phyloP scores from a whole-genome alignment of 805 yeast genomes.

The Candida caryicola region DNA sequence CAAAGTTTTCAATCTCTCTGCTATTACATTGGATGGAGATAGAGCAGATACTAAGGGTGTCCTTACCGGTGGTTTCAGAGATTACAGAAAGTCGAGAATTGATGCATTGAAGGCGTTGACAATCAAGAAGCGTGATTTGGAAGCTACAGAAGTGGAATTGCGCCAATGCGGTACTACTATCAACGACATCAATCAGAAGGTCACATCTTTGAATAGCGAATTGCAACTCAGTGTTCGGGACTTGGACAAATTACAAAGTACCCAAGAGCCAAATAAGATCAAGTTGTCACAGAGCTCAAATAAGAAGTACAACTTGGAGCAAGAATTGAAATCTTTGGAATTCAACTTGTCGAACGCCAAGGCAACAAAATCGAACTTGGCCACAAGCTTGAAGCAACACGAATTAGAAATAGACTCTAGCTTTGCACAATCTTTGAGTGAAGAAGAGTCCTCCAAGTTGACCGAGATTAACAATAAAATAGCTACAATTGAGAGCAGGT shows the following conservation, averaged over 20 bases:
- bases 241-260: slow-evolving; percentile 42
- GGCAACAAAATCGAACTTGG: slow-evolving; percentile 30
- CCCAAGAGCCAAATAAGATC: slow-evolving; percentile 43
- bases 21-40: slow-evolving; percentile 92
- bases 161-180: slow-evolving; percentile 37
- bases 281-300: slow-evolving; percentile 41
- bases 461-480: slow-evolving; percentile 33
- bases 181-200: slow-evolving; percentile 45
- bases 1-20: slow-evolving; percentile 55
- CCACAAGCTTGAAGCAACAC: slow-evolving; percentile 42
- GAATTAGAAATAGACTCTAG: slow-evolving; percentile 49
- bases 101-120: slow-evolving; percentile 63
- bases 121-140: slow-evolving; percentile 49
- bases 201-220: slow-evolving; percentile 49
- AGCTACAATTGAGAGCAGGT: slow-evolving; percentile 34
- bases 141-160: slow-evolving; percentile 37
- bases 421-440: slow-evolving; percentile 52
- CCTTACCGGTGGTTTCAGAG: slow-evolving; percentile 84
- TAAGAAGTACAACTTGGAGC: slow-evolving; percentile 42
- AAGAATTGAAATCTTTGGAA: slow-evolving; percentile 37
- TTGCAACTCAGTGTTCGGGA: slow-evolving; percentile 32
- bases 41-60: slow-evolving; percentile 81
- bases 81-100: slow-evolving; percentile 61
- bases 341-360: slow-evolving; percentile 34
- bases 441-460: slow-evolving; percentile 47